phyloP scores from a whole-genome alignment of 768 basidiomycete genomes.

The Clitopilus passeckerianus region DNA sequence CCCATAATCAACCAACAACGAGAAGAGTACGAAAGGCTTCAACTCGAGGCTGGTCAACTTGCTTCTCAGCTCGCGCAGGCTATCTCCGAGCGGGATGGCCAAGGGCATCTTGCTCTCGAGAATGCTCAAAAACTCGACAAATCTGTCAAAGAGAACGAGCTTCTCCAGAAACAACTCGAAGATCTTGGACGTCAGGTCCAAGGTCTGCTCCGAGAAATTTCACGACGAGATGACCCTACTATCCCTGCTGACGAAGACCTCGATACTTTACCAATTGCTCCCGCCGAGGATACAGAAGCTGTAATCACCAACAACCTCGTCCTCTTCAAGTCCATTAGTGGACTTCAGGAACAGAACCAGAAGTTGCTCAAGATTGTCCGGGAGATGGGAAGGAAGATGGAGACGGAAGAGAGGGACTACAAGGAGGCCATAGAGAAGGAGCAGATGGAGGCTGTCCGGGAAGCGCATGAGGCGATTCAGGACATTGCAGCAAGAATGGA shows the following conservation, averaged over 20 bases:
- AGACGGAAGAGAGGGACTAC: constrained; percentile 77
- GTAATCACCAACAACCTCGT: constrained; percentile 90
- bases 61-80: constrained; percentile 75
- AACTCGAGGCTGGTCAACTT: constrained; percentile 75
- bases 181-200: constrained; percentile 88
- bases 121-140: constrained; percentile 57
- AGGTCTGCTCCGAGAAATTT: constrained; percentile 70
- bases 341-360: constrained; percentile 90
- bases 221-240: constrained; percentile 77
- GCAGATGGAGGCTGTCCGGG: constrained; percentile 74
- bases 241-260: constrained; percentile 71
- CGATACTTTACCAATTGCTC: constrained; percentile 30
- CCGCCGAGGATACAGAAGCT: constrained; percentile 57
- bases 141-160: constrained; percentile 54
- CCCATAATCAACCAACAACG: constrained; percentile 89
- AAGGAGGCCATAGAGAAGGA: constrained; percentile 65
- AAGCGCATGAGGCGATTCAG: constrained; percentile 86
- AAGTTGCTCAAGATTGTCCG: constrained; percentile 80
- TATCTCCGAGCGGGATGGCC: constrained; percentile 69
- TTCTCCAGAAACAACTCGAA: constrained; percentile 70
- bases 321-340: constrained; percentile 73
- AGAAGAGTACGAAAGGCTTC: constrained; percentile 80
- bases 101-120: constrained; percentile 50
- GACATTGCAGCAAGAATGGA: constrained; percentile 77
- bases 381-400: constrained; percentile 80